Evolutionary conservation across 208 protist genomes (phyloP), one percentile per base, ranked within the genome.

Genomic region (Crithidia thermophila): DNA sequence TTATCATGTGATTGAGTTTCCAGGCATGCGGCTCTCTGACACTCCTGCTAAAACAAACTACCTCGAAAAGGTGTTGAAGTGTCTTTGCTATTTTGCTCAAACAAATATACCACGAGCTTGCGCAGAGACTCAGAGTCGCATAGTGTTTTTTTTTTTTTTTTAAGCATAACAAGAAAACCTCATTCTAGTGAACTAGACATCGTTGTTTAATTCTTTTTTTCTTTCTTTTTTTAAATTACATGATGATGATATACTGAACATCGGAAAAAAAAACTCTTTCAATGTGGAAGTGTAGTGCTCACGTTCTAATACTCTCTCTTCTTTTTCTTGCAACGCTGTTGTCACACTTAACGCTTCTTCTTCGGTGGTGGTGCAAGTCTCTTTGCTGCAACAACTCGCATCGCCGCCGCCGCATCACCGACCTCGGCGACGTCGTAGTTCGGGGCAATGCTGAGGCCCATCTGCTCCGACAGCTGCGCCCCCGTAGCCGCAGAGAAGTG

Each of bases 391-490:
- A 71, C 36, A 3, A 6, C 27, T 0, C 77, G 77, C 49, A 72
- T 58, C 20, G 74, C 81, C 21, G 77, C 76, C 21, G 78, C 74
- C 7, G 74, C 71, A 65, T 87, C 81, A 7, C 81, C 81, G 6
- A 69, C 69, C 34, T 56, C 45, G 5, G 16, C 53, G 4, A 84
- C 64, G 34, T 87, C 77, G 65, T 87, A 87, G 56, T 84, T 87
- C 6, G 81, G 77, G 1, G 65, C 55, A 45, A 87, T 62, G 16
- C 43, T n/a, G 6, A 87, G 30, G 5, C 77, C 81, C 67, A 87
- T 56, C 28, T 79, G 70, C 62, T 78, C 71, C 21, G 77, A 80
- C 42, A 84, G 67, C 69, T 72, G 69, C 28, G 72, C 72, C 13
- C 67, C 77, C 14, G 67, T 74, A 1, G 77, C 70, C 34, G 47